Evolutionary conservation across 2,329 filamentous ascomycete species (phyloP), one percentile per base, ranked within the genome.

Genomic region (Epichloe coenophiala): DNA sequence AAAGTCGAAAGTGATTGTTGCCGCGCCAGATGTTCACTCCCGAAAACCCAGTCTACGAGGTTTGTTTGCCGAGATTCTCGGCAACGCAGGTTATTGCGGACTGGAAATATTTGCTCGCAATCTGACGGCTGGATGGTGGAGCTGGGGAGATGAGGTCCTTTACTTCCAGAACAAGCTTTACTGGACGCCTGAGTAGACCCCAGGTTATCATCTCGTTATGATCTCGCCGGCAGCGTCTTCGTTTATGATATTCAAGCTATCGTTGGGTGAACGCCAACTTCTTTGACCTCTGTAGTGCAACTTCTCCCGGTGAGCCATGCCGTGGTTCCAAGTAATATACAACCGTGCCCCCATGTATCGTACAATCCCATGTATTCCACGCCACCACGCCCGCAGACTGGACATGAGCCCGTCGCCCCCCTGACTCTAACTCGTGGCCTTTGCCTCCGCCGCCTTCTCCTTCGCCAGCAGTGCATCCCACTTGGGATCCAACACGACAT

Each of bases 41-140:
- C 71, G 86, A 45, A 93, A 93, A 62, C 87, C 87, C 3, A 86
- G 81, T 59, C 61, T 91, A 50, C 80, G 81, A 53, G 59, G 64
- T 2, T 57, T 87, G 21, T 76, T 88, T 46, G 72, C 76, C 49
- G 66, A 72, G 4, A 58, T 81, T n/a, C 59, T 86, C 31, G 69
- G 70, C 0, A 56, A 60, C 3, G 55, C 59, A 3, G 63, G 69
- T 2, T 83, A 80, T 57, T 60, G 62, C 15, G 84, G 76, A 2
- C 68, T 90, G n/a, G 87, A 93, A 65, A 71, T 90, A 2, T 93
- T 91, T 67, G 84, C 86, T 1, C 74, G 87, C 51, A 80, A 84
- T 61, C 66, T 88, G 43, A 87, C 86, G 2, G 74, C 79, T 7
- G 84, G 84, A 0, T 91, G 87, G 86, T 86, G 81, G 76, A 77